Evolutionary conservation across 306 rosid species (phyloP).

Genomic region (Hylodesmum podocarpum): DNA sequence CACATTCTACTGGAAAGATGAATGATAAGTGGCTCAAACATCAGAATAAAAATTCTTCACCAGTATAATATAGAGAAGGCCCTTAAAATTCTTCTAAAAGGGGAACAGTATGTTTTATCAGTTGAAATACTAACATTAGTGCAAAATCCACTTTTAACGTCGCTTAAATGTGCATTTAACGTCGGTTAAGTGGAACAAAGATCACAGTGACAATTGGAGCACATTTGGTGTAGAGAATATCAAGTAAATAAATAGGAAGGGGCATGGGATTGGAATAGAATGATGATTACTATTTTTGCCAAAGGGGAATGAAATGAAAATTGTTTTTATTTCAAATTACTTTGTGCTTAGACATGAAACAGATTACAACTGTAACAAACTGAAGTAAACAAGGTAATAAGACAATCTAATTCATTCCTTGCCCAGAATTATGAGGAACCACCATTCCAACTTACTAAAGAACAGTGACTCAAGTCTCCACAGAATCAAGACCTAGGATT

Average conservation of each 20-base stretch:
- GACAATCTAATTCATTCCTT: background rate
- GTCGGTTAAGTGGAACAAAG: background rate
- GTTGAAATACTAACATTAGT: background rate
- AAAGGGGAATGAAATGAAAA: background rate
- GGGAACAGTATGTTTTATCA: conserved; percentile 17
- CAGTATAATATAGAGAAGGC: background rate
- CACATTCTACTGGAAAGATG: background rate
- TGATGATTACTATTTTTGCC: background rate
- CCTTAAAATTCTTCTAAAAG: background rate
- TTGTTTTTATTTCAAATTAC: background rate
- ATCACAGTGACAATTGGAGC: background rate
- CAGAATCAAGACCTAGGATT: background rate
- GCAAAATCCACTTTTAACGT: too few relatives aligned
- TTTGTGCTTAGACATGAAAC: background rate
- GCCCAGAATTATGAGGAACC: background rate
- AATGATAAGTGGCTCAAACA: conserved; percentile 13
- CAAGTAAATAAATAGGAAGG: conserved; percentile 1
- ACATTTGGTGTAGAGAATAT: background rate
- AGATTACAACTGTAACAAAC: background rate
- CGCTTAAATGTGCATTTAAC: too few relatives aligned
- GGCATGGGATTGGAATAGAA: background rate
- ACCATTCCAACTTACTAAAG: background rate
- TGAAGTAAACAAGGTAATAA: background rate
- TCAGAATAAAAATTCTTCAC: background rate
- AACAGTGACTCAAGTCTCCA: too few relatives aligned